These are phyloP conservation scores for Acanthamoeba sp. DNA, from an alignment of 208 protist species.

Conservation along the genomic window DNA sequence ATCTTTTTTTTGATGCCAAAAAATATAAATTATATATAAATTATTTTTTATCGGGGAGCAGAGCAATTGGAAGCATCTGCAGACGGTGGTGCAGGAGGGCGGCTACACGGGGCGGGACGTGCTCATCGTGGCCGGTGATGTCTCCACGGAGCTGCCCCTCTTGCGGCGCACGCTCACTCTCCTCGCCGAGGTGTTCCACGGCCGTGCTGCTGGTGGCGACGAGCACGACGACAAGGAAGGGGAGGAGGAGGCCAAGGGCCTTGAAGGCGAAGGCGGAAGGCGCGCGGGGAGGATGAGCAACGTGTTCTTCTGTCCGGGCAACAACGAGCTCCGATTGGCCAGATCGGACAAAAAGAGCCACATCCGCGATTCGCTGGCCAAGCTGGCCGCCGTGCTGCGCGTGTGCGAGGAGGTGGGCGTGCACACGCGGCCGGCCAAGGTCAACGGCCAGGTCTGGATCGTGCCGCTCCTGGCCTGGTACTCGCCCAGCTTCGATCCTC, in stretches of 20 bases:
- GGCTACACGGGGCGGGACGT: slow-evolving; percentile 42
- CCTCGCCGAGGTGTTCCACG: slow-evolving; percentile 44
- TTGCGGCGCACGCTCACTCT: neutral
- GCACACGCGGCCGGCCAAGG: slow-evolving; percentile 9
- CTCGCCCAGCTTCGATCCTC: slow-evolving; percentile 37
- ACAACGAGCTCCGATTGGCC: slow-evolving; percentile 51
- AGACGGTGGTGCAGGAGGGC: neutral
- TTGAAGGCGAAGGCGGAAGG: neutral
- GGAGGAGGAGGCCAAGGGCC: neutral
- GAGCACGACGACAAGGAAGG: too few species aligned
- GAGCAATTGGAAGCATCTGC: slow-evolving; percentile 66
- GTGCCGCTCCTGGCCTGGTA: slow-evolving; percentile 65
- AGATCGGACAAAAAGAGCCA: neutral
- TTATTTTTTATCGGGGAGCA: neutral
- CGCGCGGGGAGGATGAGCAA: neutral
- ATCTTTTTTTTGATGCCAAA: neutral
- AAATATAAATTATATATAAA: too few species aligned
- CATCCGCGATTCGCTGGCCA: slow-evolving; percentile 1
- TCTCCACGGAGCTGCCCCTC: slow-evolving; percentile 34
- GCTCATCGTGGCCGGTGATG: slow-evolving; percentile 72
- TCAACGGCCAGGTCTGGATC: slow-evolving; percentile 64
- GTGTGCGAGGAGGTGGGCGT: slow-evolving; percentile 65
- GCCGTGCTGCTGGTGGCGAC: neutral
- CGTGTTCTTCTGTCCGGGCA: slow-evolving; percentile 72
- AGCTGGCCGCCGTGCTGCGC: slow-evolving; percentile 23